Conservation (phyloP, 2,329 filamentous ascomycete genomes). For the Rugonectria rugulosa region DNA sequence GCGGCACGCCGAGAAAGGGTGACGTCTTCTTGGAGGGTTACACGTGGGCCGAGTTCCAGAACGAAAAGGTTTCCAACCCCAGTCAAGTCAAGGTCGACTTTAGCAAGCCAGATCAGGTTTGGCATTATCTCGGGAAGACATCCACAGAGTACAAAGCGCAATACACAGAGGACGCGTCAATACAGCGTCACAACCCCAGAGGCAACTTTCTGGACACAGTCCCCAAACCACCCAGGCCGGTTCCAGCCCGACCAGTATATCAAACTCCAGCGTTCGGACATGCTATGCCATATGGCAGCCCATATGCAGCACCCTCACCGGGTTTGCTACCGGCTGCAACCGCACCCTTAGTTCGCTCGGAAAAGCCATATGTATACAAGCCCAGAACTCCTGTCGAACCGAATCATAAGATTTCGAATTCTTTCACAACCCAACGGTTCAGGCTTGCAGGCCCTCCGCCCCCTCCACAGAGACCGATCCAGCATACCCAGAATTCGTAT, state of each 20-base stretch:
- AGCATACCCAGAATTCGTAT: conserved; percentile 25
- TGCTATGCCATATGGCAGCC: conserved; percentile 14
- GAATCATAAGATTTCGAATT: conserved; percentile 28
- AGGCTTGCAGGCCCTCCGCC: conserved; percentile 21
- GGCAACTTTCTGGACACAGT: conserved; percentile 78
- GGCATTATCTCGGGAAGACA: conserved; percentile 85
- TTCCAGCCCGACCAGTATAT: conserved; percentile 36
- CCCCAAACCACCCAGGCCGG: conserved; percentile 57
- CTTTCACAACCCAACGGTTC: conserved; percentile 39
- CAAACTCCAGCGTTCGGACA: conserved; percentile 40
- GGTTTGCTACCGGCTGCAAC: not conserved
- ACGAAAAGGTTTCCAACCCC: conserved; percentile 63
- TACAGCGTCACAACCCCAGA: conserved; percentile 68
- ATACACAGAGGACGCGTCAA: conserved; percentile 79
- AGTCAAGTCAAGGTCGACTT: conserved; percentile 76
- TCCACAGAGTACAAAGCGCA: conserved; percentile 92
- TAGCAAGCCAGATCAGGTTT: conserved; percentile 76
- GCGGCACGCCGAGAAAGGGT: conserved; percentile 70
- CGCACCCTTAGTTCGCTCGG: conserved; percentile 30
- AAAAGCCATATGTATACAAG: conserved; percentile 64
- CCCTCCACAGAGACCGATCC: conserved; percentile 1
- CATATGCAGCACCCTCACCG: conserved; percentile 11
- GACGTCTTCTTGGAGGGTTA: conserved; percentile 73
- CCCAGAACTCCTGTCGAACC: conserved; percentile 49
- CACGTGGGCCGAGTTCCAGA: conserved; percentile 83